Percentiles rank a stretch among this genome's conserved stretches.
Conservation (phyloP, 768 basidiomycete species). For the Leucocoprinus sp. region DNA sequence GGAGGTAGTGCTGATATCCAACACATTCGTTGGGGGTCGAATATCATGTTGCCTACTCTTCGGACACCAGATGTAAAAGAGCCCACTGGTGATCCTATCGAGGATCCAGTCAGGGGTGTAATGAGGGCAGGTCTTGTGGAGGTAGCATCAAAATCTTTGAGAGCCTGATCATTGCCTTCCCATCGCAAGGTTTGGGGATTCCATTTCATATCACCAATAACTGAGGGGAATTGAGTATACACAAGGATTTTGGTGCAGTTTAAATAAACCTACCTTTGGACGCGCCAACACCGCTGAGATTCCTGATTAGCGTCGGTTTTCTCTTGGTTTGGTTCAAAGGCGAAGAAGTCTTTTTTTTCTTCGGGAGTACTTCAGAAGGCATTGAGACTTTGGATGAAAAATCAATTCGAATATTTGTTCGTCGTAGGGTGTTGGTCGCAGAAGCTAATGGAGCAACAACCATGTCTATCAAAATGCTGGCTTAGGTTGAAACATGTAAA, state of each 20-base stretch:
- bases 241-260: conserved; percentile 1
- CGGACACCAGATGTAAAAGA: conserved; percentile 72
- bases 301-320: conserved; percentile 85
- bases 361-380: conserved; percentile 26
- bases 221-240: conserved; percentile 32
- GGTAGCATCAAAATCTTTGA: conserved; percentile 87
- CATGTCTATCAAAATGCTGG: conserved; percentile 17
- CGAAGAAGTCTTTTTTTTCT: conserved; percentile 49
- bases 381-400: conserved; percentile 32
- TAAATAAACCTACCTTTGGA: conserved; percentile 65
- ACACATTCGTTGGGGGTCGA: conserved; percentile 91
- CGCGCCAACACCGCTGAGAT: conserved; percentile 56
- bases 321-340: conserved; percentile 38
- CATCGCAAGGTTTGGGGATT: conserved; percentile 85
- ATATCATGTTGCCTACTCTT: conserved; percentile 96
- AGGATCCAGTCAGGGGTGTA: conserved; percentile 87
- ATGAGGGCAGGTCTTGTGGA: conserved; percentile 93
- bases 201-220: conserved; percentile 96
- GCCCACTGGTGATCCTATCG: conserved; percentile 69
- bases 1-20: conserved; percentile 84
- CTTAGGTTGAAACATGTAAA: conserved; percentile 5
- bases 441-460: conserved; percentile 24
- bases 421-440: conserved; percentile 47
- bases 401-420: conserved; percentile 47
- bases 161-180: conserved; percentile 94